Evolutionary conservation across 169 alveolate genomes (phyloP).

Genomic region (Cryptosporidium baileyi): DNA sequence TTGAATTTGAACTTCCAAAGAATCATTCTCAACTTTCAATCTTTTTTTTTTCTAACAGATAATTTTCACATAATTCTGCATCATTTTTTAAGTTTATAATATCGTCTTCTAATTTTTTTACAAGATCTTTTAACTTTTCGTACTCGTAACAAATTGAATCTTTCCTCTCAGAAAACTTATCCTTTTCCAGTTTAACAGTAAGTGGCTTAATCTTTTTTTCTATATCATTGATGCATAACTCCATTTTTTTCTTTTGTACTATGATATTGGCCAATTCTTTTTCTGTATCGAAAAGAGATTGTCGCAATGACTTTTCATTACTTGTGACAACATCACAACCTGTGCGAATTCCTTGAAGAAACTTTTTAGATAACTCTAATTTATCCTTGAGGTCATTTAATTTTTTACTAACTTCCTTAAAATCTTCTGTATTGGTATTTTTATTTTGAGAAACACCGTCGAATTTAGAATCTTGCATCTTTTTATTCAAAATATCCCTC

Average conservation of each 20-base stretch:
- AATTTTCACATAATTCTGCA: conserved; percentile 59
- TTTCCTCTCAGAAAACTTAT: conserved; percentile 13
- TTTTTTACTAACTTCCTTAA: conserved; percentile 41
- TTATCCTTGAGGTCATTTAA: conserved; percentile 42
- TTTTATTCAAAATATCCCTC: neutral
- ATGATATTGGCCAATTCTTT: conserved; percentile 70
- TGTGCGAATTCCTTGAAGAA: conserved; percentile 45
- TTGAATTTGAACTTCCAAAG: conserved; percentile 42
- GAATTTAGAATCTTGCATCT: neutral
- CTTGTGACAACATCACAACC: conserved; percentile 49
- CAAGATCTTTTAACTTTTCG: conserved; percentile 42
- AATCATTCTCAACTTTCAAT: conserved; percentile 44
- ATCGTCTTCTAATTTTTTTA: conserved; percentile 67
- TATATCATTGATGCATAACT: conserved; percentile 61
- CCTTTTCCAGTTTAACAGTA: neutral
- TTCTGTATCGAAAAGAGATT: conserved; percentile 62
- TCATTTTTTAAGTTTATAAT: conserved; percentile 54
- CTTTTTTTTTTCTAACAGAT: conserved; percentile 32
- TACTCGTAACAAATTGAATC: conserved; percentile 37
- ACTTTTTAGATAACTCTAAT: neutral
- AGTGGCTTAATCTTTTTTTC: conserved; percentile 43
- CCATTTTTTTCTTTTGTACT: conserved; percentile 52
- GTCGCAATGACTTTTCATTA: conserved; percentile 53
- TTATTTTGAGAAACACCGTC: conserved; percentile 68
- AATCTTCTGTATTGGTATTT: conserved; percentile 56